Conservation (phyloP, 2,329 filamentous ascomycete species). For the Alternaria burnsii region DNA sequence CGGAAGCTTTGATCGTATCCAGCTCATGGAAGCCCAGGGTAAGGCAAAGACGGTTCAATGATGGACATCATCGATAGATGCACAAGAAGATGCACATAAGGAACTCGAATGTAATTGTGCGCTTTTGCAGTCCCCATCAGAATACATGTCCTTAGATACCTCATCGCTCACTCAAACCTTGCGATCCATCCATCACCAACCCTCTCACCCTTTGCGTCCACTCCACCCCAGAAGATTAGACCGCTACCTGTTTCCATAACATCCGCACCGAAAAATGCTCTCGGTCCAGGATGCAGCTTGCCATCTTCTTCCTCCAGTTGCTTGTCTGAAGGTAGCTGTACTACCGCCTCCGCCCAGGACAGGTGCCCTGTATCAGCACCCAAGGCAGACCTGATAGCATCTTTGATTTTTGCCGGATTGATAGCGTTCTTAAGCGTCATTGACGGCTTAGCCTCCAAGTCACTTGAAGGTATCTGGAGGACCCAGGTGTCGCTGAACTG, state of each 20-base stretch:
- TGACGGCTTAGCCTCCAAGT: slow-evolving; percentile 34
- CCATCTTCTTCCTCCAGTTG: slow-evolving; percentile 47
- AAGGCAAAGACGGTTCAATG: too few relatives aligned
- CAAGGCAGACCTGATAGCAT: slow-evolving; percentile 52
- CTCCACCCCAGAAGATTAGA: slow-evolving; percentile 55
- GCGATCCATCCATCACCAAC: slow-evolving; percentile 58
- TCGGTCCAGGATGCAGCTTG: slow-evolving; percentile 56
- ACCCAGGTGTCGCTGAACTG: slow-evolving; percentile 56
- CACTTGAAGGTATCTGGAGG: slow-evolving; percentile 54
- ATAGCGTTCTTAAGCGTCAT: slow-evolving; percentile 40
- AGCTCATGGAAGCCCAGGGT: too few relatives aligned
- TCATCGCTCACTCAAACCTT: slow-evolving; percentile 37
- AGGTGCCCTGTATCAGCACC: slow-evolving; percentile 53
- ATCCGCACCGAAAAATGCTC: slow-evolving; percentile 54
- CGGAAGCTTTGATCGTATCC: too few relatives aligned
- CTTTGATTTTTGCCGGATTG: slow-evolving; percentile 57
- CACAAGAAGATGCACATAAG: too few relatives aligned
- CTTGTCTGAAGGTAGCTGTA: slow-evolving; percentile 46
- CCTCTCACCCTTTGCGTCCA: slow-evolving; percentile 54
- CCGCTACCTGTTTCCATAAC: slow-evolving; percentile 46
- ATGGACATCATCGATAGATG: too few relatives aligned
- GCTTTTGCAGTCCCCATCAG: not conserved
- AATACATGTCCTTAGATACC: not conserved
- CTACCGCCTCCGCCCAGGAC: slow-evolving; percentile 55
- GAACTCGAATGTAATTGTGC: not conserved